Percentiles rank a stretch among this genome's conserved stretches.
These are phyloP conservation scores for Cutaneotrichosporon sp. DNA, from an alignment of 1,284 basidiomycete species.

Conservation along the genomic window DNA sequence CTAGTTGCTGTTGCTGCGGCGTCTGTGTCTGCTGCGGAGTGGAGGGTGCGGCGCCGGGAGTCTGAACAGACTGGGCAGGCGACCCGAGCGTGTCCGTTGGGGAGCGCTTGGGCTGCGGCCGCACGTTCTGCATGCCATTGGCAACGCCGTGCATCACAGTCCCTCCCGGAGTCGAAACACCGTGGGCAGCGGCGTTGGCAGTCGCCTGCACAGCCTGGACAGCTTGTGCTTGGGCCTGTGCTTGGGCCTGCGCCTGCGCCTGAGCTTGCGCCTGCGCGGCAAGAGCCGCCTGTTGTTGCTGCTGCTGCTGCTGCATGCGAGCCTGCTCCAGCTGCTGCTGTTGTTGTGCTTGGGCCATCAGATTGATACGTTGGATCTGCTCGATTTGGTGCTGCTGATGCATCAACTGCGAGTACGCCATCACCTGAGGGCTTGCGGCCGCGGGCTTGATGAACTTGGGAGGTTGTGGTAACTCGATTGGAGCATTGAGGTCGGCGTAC, in stretches of 20 bases:
- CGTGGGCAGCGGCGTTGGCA: constrained; percentile 10
- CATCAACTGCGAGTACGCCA: constrained; percentile 35
- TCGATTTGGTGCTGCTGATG: constrained; percentile 46
- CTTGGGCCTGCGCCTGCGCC: constrained; percentile 18
- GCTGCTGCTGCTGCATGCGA: constrained; percentile 36
- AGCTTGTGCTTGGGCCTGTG: constrained; percentile 16
- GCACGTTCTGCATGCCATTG: constrained; percentile 21
- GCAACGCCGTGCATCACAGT: constrained; percentile 20
- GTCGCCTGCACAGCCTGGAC: constrained; percentile 19
- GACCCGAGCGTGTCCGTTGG: constrained; percentile 13
- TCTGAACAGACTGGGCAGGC: constrained; percentile 9
- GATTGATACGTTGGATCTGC: constrained; percentile 43
- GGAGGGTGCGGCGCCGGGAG: constrained; percentile 5
- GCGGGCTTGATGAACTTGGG: constrained; percentile 48
- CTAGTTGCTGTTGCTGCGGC: constrained; percentile 23
- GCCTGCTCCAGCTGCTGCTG: constrained; percentile 36
- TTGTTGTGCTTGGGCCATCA: constrained; percentile 43
- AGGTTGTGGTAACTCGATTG: constrained; percentile 44
- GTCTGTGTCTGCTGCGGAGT: constrained; percentile 25
- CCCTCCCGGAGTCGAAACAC: constrained; percentile 20
- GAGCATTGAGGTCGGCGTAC: constrained; percentile 34
- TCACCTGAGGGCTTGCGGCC: constrained; percentile 35
- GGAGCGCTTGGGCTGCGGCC: constrained; percentile 18
- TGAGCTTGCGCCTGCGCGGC: constrained; percentile 20
- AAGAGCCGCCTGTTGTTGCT: constrained; percentile 14